Base-by-base conservation (phyloP, 176 grass and related monocot genomes). In the Musa troglodytarum region DNA sequence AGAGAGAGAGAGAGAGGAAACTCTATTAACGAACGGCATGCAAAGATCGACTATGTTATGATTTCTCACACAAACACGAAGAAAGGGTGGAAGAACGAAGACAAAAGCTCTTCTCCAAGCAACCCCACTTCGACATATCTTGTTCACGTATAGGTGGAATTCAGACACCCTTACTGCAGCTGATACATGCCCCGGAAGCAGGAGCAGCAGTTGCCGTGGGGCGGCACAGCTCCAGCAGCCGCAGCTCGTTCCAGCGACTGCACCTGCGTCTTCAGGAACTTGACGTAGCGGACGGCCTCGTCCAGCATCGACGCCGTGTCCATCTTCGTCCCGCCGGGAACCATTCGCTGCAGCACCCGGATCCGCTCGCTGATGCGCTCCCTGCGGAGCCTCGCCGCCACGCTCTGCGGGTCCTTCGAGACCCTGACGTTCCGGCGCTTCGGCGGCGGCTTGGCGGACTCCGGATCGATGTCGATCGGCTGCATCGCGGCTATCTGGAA, bases 301-400 rank as follows among this genome's bases (percentile, higher is more conserved):
- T 98, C 94, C 6, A 98, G 84, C 94, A 98, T 93, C 26, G 94
- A 98, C 3, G 94, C 94, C 0, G 94, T 98, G 81, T 98, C 94
- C 94, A 98, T 98, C 88, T 93, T 98, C 56, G 90, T 98, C 8
- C 94, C 94, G 0, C 94, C 94, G 5, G 94, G 94, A 20, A 98
- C 94, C 53, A 98, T 86, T 14, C 80, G 81, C 85, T 93, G 94
- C 74, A 98, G 90, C 72, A 93, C 87, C 20, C 94, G 86, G 71
- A 98, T 98, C 84, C 90, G 88, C 86, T 98, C 94, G 78, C 94
- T 98, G 81, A 98, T 98, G 80, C 86, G 88, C 86, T 98, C 94
- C 61, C 94, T 80, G 82, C 94, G 84, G 76, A 93, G 85, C 78
- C 94, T 67, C 54, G 94, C 94, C n/a, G 94, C 90, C 49, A 98